Percentiles rank a stretch among this genome's conserved stretches.
Conservation (phyloP, 805 yeast genomes). For the Kuraishia cidri region DNA sequence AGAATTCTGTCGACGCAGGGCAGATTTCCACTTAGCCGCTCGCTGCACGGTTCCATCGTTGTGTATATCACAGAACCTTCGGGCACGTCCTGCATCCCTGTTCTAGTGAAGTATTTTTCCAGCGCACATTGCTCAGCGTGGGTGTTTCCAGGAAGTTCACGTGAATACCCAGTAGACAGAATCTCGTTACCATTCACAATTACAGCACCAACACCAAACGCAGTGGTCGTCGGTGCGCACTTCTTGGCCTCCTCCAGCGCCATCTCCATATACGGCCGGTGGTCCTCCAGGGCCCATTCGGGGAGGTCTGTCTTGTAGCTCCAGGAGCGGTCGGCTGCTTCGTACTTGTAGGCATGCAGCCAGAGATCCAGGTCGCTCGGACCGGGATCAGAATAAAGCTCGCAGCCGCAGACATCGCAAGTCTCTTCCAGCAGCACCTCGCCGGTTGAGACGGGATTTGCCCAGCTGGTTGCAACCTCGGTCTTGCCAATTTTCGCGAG, state of each 20-base stretch:
- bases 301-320: slow-evolving; percentile 70
- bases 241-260: slow-evolving; percentile 75
- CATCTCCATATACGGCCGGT: slow-evolving; percentile 54
- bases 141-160: slow-evolving; percentile 91
- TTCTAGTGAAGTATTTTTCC: slow-evolving; percentile 49
- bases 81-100: slow-evolving; percentile 41
- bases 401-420: slow-evolving; percentile 63
- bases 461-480: slow-evolving; percentile 59
- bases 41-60: slow-evolving; percentile 96
- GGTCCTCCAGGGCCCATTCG: slow-evolving; percentile 67
- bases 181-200: slow-evolving; percentile 54
- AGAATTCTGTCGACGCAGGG: slow-evolving; percentile 83
- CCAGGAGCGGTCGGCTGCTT: slow-evolving; percentile 52
- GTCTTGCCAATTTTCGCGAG: slow-evolving; percentile 63
- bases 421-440: slow-evolving; percentile 50
- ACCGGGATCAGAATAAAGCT: slow-evolving; percentile 81
- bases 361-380: slow-evolving; percentile 80
- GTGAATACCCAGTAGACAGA: slow-evolving; percentile 76
- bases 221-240: slow-evolving; percentile 77
- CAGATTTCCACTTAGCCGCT: slow-evolving; percentile 77
- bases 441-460: slow-evolving; percentile 49
- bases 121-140: slow-evolving; percentile 97
- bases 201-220: slow-evolving; percentile 92
- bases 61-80: slow-evolving; percentile 78
- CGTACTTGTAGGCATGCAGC: slow-evolving; percentile 85